A percentile compares a stretch with the other conserved stretches of the same genome.
These are phyloP conservation scores for Trichoderma afroharzianum DNA, from an alignment of 2,329 filamentous ascomycete species.

Conservation along the genomic window DNA sequence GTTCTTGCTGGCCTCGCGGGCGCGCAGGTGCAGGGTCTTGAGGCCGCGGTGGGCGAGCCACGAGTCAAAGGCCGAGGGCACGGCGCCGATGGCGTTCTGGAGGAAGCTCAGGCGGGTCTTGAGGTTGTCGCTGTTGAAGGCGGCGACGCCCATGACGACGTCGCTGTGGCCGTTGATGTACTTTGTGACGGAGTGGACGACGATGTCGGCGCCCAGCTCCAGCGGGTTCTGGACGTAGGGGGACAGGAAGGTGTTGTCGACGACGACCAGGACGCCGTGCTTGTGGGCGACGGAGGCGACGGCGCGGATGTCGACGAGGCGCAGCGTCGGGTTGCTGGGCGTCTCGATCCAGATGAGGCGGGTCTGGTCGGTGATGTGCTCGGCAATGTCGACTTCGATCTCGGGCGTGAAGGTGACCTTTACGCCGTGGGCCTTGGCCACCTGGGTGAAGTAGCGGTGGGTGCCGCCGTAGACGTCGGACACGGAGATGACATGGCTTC, in stretches of 20 bases:
- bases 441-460: constrained; percentile 98
- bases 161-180: constrained; percentile 98
- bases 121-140: constrained; percentile 84
- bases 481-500: constrained; percentile 92
- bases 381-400: constrained; percentile 82
- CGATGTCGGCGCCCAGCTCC: constrained; percentile 91
- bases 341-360: constrained; percentile 95
- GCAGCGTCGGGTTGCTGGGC: constrained; percentile 90
- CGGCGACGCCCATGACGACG: constrained; percentile 95
- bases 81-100: constrained; percentile 94
- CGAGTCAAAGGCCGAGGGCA: constrained; percentile 92
- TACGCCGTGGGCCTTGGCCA: constrained; percentile 90
- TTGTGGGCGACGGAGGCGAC: constrained; percentile 80
- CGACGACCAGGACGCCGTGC: constrained; percentile 90
- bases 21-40: constrained; percentile 93
- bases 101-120: constrained; percentile 79
- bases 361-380: constrained; percentile 82
- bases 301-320: constrained; percentile 86
- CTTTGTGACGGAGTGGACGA: constrained; percentile 96
- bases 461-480: constrained; percentile 98
- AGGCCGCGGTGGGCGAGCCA: constrained; percentile 97
- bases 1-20: constrained; percentile 78
- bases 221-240: constrained; percentile 97
- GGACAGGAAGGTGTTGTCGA: constrained; percentile 97
- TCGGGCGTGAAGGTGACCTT: constrained; percentile 90